Conservation (phyloP, 345 rosid species). For the Eucalyptus cloeziana region DNA sequence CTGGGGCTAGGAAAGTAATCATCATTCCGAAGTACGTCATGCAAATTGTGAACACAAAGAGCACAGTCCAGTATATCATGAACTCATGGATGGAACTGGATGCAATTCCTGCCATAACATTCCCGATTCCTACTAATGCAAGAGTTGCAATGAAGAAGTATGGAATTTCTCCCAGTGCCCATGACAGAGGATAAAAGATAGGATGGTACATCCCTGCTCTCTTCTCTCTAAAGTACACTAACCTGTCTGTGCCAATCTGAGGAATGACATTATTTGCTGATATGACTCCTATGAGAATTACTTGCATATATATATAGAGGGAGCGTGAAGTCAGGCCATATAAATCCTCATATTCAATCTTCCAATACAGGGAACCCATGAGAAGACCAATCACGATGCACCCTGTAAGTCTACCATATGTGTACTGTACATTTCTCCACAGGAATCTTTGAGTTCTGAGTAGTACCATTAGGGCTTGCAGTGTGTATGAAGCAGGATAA, state of each 20-base stretch:
- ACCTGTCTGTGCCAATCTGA: slow-evolving; percentile 21
- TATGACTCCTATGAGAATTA: slow-evolving; percentile 10
- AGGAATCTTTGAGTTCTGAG: slow-evolving; percentile 21
- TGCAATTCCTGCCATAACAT: slow-evolving; percentile 12
- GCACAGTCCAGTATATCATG: slow-evolving; percentile 8
- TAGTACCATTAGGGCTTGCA: slow-evolving; percentile 9
- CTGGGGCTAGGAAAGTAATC: slow-evolving; percentile 32
- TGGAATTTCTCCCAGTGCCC: slow-evolving; percentile 22
- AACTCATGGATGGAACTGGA: slow-evolving; percentile 3
- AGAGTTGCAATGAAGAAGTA: slow-evolving; percentile 11
- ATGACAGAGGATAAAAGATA: slow-evolving; percentile 20
- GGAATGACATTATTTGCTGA: slow-evolving; percentile 19
- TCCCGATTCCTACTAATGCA: slow-evolving; percentile 18
- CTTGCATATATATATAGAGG: slow-evolving; percentile 22
- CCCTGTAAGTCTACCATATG: slow-evolving; percentile 9
- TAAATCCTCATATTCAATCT: slow-evolving; percentile 6
- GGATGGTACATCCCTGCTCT: slow-evolving; percentile 23
- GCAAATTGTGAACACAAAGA: slow-evolving; percentile 12
- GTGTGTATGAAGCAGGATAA: slow-evolving; percentile 6
- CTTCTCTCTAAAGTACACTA: slow-evolving; percentile 16
- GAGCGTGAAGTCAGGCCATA: slow-evolving; percentile 7
- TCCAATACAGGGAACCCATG: slow-evolving; percentile 12
- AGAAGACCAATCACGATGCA: slow-evolving; percentile 15
- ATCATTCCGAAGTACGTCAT: slow-evolving; percentile 19
- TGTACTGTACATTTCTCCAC: slow-evolving; percentile 17